A percentile compares a stretch with the other conserved stretches of the same genome.
phyloP scores from a whole-genome alignment of 305 asterid species.

The Ruellia speciosa region DNA sequence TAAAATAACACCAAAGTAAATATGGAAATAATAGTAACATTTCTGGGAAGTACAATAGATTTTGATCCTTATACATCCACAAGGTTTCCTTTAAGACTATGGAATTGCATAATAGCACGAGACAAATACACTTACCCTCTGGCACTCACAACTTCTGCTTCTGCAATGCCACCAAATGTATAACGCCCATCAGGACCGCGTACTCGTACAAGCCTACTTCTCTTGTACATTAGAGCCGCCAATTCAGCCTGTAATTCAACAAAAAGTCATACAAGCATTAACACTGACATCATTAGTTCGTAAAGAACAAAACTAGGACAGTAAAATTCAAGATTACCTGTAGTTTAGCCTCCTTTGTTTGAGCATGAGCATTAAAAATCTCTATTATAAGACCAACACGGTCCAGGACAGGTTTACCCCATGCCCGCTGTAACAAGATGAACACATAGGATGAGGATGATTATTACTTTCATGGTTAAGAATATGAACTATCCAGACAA shows the following conservation, averaged over 20 bases:
- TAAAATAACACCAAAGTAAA: constrained; percentile 15
- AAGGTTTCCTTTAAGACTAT: constrained; percentile 13
- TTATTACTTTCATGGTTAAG: constrained; percentile 6
- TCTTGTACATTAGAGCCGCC: constrained; percentile 93
- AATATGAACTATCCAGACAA: neutral
- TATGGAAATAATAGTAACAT: constrained; percentile 14
- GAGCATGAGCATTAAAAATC: constrained; percentile 97
- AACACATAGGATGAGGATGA: constrained; percentile 19
- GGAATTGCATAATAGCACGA: constrained; percentile 11
- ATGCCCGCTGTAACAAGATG: constrained; percentile 40
- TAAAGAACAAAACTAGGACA: constrained; percentile 16
- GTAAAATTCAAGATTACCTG: constrained; percentile 46
- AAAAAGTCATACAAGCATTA: neutral
- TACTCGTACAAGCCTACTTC: constrained; percentile 88
- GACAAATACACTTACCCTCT: constrained; percentile 58
- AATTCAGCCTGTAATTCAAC: constrained; percentile 66
- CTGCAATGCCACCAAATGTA: constrained; percentile 76
- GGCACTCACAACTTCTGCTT: constrained; percentile 94
- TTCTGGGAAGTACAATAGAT: constrained; percentile 11
- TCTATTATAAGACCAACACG: constrained; percentile 87
- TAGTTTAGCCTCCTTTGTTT: constrained; percentile 89
- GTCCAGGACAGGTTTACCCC: constrained; percentile 92
- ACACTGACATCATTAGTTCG: neutral
- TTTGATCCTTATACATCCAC: constrained; percentile 10
- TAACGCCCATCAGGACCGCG: constrained; percentile 75